Conservation (phyloP, 495 filamentous ascomycete genomes). For the Hyphodiscus hymeniophilus region DNA sequence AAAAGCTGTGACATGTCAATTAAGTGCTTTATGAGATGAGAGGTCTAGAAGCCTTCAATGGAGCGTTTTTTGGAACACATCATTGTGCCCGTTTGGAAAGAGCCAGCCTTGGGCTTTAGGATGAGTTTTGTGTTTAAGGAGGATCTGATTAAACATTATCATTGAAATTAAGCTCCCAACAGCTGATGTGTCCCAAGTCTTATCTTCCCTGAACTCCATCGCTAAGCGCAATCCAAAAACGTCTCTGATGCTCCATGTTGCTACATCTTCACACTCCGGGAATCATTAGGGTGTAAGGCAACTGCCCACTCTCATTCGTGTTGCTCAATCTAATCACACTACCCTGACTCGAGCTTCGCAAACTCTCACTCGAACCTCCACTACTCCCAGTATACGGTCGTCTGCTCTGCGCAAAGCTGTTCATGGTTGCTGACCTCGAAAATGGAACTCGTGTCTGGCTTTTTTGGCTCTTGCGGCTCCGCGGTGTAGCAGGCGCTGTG, state of each 20-base stretch:
- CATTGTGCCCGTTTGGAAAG: too few relatives aligned
- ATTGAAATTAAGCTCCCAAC: not conserved
- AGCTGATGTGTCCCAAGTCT: not conserved
- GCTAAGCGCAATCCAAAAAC: slow-evolving; percentile 1
- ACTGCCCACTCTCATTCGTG: slow-evolving; percentile 10
- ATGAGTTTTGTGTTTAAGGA: too few relatives aligned
- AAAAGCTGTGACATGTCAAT: too few relatives aligned
- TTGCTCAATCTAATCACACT: slow-evolving; percentile 19
- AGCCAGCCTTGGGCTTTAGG: too few relatives aligned
- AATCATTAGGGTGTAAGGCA: slow-evolving; percentile 20
- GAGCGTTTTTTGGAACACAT: too few relatives aligned
- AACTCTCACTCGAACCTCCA: slow-evolving; percentile 29
- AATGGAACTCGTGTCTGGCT: slow-evolving; percentile 10
- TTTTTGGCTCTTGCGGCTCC: slow-evolving; percentile 25
- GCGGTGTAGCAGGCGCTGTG: slow-evolving; percentile 45
- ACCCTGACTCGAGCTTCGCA: slow-evolving; percentile 25
- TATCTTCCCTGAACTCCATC: not conserved
- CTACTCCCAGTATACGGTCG: slow-evolving; percentile 30
- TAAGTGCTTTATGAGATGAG: too few relatives aligned
- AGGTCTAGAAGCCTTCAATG: too few relatives aligned
- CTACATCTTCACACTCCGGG: slow-evolving; percentile 5
- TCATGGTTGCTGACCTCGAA: slow-evolving; percentile 28
- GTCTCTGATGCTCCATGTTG: not conserved
- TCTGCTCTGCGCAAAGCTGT: slow-evolving; percentile 37
- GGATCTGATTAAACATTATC: not conserved